Evolutionary conservation across 345 rosid genomes (phyloP), one percentile per base, ranked within the genome.

Genomic region (Eutrema yunnanense): DNA sequence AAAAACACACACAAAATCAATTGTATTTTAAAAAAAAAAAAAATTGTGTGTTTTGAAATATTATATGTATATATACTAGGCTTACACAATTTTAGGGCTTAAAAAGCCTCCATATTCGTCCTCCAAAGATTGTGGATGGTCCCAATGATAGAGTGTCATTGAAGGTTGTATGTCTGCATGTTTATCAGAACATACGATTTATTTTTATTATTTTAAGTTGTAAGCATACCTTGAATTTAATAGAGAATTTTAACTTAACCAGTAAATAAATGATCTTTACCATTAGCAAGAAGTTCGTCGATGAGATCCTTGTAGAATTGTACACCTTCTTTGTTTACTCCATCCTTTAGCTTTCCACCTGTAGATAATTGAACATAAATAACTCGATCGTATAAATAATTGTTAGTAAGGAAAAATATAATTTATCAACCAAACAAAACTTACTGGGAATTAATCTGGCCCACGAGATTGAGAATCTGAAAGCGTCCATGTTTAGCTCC

Each of bases 381-480:
- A 51, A 67, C 12, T 62, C 54, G 12, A 3, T 14, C 1, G 8
- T 26, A 2, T 6, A 26, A 43, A 8, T 8, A 33, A 4, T 2
- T 7, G n/a, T 11, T 2, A 56, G 30, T 30, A 41, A 16, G 16
- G 16, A 16, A 16, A 16, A 16, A 16, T 16, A 16, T 12, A 29
- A 42, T 1, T 10, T 16, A 32, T 26, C 8, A 22, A 19, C 1
- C 33, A 33, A 6, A 27, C 4, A 0, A 48, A 65, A 54, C 78
- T 68, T 77, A 84, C 88, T 61, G 0, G 88, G 88, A 34, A 84
- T 61, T 42, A 86, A 59, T 78, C 87, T 62, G 19, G 86, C 38
- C 90, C 90, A 84, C 13, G 88, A 83, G 37, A 86, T 84, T 7
- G 88, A 86, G 48, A 84, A 78, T 69, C 86, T 67, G 44, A 79